A percentile compares a stretch with the other conserved stretches of the same genome.
Evolutionary conservation across 2,329 filamentous ascomycete genomes (phyloP).

Genomic region (Ophiostoma fasciatum): DNA sequence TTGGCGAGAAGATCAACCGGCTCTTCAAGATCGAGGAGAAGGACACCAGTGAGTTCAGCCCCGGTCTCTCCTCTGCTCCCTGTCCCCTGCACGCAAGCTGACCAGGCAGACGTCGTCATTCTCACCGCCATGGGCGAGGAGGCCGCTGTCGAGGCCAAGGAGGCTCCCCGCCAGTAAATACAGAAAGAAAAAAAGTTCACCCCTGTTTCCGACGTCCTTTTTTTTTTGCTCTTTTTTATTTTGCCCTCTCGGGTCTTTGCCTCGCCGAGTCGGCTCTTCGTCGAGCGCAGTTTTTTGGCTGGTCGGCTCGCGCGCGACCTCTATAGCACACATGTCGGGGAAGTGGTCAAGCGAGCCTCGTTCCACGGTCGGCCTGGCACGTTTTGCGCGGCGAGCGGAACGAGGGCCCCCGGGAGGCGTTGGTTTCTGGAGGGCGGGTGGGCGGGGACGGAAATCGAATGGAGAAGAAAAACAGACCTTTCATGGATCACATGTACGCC

Average conservation of each 20-base stretch:
- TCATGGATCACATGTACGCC: too few relatives aligned
- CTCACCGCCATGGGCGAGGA: constrained; percentile 96
- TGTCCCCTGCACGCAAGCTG: constrained; percentile 12
- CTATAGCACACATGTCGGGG: too few relatives aligned
- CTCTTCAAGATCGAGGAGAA: constrained; percentile 72
- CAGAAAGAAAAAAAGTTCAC: too few relatives aligned
- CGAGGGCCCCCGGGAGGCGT: constrained; percentile 3
- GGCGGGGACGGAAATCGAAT: too few relatives aligned
- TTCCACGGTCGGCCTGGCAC: too few relatives aligned
- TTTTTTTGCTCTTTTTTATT: constrained; percentile 5
- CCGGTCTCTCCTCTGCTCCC: not conserved
- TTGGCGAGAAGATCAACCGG: constrained; percentile 73
- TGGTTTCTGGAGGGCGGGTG: constrained; percentile 3
- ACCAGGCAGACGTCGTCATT: constrained; percentile 62
- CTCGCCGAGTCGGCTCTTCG: too few relatives aligned
- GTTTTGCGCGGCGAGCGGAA: constrained; percentile 3
- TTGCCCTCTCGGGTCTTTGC: too few relatives aligned
- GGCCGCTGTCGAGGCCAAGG: constrained; percentile 83
- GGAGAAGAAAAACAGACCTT: too few relatives aligned
- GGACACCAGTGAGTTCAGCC: constrained; percentile 78
- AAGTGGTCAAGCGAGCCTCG: too few relatives aligned
- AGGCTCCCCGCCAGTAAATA: constrained; percentile 51
- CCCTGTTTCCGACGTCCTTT: too few relatives aligned
- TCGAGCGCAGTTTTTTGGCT: too few relatives aligned
- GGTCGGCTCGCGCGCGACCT: constrained; percentile 1